These are phyloP conservation scores for Gastrolobium bilobum DNA, from an alignment of 306 rosid species.

Conservation along the genomic window DNA sequence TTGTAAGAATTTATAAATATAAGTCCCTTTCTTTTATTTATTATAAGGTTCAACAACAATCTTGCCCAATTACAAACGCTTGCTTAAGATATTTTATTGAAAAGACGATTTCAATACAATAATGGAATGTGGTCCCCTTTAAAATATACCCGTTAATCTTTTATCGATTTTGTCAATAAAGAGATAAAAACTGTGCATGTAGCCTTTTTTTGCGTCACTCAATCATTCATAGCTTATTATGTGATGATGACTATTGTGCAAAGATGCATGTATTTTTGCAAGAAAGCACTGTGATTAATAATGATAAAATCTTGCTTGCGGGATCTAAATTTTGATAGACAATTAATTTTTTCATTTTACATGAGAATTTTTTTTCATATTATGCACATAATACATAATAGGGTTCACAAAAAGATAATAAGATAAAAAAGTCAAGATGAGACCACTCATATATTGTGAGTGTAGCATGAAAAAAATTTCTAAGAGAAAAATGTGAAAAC, in stretches of 20 bases:
- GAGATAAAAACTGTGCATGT: background rate
- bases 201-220: background rate
- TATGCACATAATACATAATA: no score
- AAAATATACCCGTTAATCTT: background rate
- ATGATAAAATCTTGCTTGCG: conserved; percentile 4
- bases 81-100: conserved; percentile 33
- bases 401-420: no score
- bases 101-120: conserved; percentile 13
- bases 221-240: conserved; percentile 6
- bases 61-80: conserved; percentile 8
- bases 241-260: background rate
- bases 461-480: no score
- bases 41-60: conserved; percentile 2
- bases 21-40: background rate
- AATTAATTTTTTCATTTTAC: no score
- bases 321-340: background rate
- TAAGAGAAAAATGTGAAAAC: no score
- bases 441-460: no score
- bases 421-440: no score
- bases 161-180: background rate
- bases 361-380: no score
- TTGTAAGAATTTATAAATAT: no score
- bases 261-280: conserved; percentile 11
- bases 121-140: conserved; percentile 41
- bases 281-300: background rate